Percentiles rank a stretch among this genome's conserved stretches.
phyloP scores from a whole-genome alignment of 2,329 filamentous ascomycete genomes.

The Colletotrichum limetticola region DNA sequence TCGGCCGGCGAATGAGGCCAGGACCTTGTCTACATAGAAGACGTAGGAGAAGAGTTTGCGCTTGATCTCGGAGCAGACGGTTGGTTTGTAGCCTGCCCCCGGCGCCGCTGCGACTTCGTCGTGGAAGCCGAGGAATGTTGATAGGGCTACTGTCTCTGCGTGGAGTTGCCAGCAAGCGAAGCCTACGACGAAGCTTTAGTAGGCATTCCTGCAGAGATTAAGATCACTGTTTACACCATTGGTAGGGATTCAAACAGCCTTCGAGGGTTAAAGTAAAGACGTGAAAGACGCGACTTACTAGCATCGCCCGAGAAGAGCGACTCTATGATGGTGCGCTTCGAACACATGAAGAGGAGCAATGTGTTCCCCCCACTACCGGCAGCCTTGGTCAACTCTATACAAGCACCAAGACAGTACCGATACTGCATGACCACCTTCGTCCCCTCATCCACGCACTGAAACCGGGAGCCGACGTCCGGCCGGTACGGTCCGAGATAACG shows the following conservation, averaged over 20 bases:
- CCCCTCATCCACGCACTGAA: slow-evolving; percentile 5
- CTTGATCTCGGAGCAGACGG: slow-evolving; percentile 43
- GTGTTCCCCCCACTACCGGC: slow-evolving; percentile 42
- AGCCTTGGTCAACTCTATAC: slow-evolving; percentile 44
- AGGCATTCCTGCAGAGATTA: neutral
- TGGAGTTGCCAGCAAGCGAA: slow-evolving; percentile 38
- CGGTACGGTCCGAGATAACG: slow-evolving; percentile 22
- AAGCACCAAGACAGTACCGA: slow-evolving; percentile 32
- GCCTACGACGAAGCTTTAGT: slow-evolving; percentile 2
- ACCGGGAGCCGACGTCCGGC: slow-evolving; percentile 8
- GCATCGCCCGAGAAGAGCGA: slow-evolving; percentile 49
- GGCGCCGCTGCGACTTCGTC: slow-evolving; percentile 27
- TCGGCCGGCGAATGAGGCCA: slow-evolving; percentile 54
- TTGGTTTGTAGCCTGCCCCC: slow-evolving; percentile 36
- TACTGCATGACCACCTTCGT: slow-evolving; percentile 37
- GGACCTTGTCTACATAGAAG: slow-evolving; percentile 48
- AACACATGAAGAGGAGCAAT: slow-evolving; percentile 45
- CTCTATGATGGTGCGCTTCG: slow-evolving; percentile 44
- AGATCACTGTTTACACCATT: neutral
- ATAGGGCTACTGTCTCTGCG: slow-evolving; percentile 44
- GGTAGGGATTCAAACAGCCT: neutral
- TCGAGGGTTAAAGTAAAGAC: accelerated
- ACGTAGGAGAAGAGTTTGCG: slow-evolving; percentile 44
- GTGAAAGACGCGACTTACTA: slow-evolving; percentile 37
- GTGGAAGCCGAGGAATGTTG: slow-evolving; percentile 41